Evolutionary conservation across 306 rosid genomes (phyloP).

Genomic region (Quercus robur): DNA sequence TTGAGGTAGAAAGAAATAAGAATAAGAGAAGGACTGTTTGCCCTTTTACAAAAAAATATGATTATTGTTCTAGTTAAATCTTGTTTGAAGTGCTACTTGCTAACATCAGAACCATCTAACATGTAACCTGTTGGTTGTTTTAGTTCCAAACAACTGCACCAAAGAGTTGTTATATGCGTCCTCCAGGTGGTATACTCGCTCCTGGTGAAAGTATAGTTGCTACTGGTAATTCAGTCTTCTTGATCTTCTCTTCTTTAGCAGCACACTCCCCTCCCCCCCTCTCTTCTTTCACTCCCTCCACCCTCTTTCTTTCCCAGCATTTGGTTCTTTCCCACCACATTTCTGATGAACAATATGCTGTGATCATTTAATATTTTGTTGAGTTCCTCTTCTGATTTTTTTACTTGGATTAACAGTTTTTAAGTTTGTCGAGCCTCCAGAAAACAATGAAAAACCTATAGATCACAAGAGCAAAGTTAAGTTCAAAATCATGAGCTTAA

Average conservation of each 20-base stretch:
- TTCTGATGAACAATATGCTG: neutral
- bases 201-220: slow-evolving; percentile 82
- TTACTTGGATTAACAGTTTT: slow-evolving; percentile 56
- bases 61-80: neutral
- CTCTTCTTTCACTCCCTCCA: no score
- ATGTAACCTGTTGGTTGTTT: slow-evolving; percentile 26
- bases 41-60: neutral
- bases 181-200: slow-evolving; percentile 84
- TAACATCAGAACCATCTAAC: slow-evolving; percentile 10
- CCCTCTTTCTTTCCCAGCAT: neutral
- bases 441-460: slow-evolving; percentile 62
- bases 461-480: slow-evolving; percentile 83
- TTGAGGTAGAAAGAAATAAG: neutral
- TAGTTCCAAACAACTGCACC: slow-evolving; percentile 97
- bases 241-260: neutral
- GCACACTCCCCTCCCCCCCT: neutral
- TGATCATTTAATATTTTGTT: neutral
- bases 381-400: slow-evolving; percentile 18
- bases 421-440: slow-evolving; percentile 93
- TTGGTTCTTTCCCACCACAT: neutral
- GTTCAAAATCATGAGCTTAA: slow-evolving; percentile 93
- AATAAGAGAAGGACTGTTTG: neutral
- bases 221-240: slow-evolving; percentile 53
- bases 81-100: slow-evolving; percentile 1
- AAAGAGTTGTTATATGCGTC: slow-evolving; percentile 94